These are phyloP conservation scores for Apophysomyces sp. DNA, from an alignment of 371 early-diverging fungal genomes.

Conservation along the genomic window DNA sequence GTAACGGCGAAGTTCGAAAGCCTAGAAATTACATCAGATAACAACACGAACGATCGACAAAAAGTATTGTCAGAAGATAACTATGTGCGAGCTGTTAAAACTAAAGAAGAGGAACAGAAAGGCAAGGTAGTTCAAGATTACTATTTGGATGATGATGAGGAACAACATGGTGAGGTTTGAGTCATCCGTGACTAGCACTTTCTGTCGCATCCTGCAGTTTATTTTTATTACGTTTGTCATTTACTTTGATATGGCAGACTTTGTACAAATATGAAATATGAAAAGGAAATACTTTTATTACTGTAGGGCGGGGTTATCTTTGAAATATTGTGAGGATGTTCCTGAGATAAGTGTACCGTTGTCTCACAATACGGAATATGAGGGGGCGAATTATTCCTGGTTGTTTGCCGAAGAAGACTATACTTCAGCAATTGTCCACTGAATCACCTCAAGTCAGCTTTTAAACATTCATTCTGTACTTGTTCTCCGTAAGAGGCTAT, in stretches of 20 bases:
- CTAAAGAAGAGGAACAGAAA: constrained; percentile 24
- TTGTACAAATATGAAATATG: neutral
- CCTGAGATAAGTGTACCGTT: too few relatives aligned
- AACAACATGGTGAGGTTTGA: constrained; percentile 32
- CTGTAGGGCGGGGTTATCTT: too few relatives aligned
- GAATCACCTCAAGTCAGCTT: too few relatives aligned
- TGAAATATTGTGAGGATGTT: too few relatives aligned
- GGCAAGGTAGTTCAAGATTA: constrained; percentile 16
- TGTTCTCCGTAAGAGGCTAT: too few relatives aligned
- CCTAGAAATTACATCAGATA: neutral
- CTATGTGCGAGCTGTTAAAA: constrained; percentile 28
- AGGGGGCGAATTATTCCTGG: too few relatives aligned
- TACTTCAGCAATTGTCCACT: too few relatives aligned
- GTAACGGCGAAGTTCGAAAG: neutral
- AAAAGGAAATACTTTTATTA: too few relatives aligned
- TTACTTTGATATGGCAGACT: neutral
- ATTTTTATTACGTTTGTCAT: neutral
- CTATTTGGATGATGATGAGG: constrained; percentile 28
- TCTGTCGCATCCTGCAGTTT: neutral
- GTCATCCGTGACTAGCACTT: neutral
- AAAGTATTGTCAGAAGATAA: constrained; percentile 8
- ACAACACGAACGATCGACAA: neutral
- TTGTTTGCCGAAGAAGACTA: too few relatives aligned
- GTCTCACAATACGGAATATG: too few relatives aligned
- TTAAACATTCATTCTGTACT: too few relatives aligned